Conservation (phyloP, 2,329 filamentous ascomycete species). For the Aspergillus sp. region DNA sequence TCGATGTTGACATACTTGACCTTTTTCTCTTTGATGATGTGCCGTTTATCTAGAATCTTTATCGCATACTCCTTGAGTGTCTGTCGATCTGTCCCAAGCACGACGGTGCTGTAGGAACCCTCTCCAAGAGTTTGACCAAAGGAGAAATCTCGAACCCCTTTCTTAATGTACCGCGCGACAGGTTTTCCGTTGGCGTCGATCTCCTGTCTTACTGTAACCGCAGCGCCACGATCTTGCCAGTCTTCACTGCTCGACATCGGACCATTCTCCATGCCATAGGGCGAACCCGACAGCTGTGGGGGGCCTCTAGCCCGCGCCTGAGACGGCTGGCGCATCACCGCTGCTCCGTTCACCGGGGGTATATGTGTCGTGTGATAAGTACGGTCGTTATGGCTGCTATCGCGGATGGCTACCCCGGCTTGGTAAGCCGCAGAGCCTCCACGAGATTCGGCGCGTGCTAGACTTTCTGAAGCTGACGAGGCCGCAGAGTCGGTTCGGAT, state of each 20-base stretch:
- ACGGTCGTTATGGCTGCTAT: conserved; percentile 70
- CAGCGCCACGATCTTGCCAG: conserved; percentile 95
- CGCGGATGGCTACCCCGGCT: conserved; percentile 66
- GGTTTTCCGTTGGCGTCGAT: conserved; percentile 83
- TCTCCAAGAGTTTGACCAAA: conserved; percentile 92
- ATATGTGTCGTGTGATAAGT: conserved; percentile 68
- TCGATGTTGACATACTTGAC: conserved; percentile 99
- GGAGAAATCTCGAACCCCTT: conserved; percentile 94
- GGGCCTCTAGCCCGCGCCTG: conserved; percentile 62
- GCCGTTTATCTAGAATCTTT: conserved; percentile 96
- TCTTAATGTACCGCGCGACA: conserved; percentile 84
- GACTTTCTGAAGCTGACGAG: conserved; percentile 60
- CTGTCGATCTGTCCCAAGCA: conserved; percentile 89
- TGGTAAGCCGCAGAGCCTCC: conserved; percentile 63
- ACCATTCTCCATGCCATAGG: conserved; percentile 62
- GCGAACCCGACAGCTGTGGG: conserved; percentile 44
- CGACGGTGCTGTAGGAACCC: conserved; percentile 96
- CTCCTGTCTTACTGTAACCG: conserved; percentile 79
- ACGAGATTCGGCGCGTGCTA: conserved; percentile 67
- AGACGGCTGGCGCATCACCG: conserved; percentile 78
- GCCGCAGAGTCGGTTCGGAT: conserved; percentile 63
- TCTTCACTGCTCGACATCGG: conserved; percentile 76
- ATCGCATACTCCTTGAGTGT: conserved; percentile 96
- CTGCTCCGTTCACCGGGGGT: conserved; percentile 61
- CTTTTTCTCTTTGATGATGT: conserved; percentile 99